phyloP scores from a whole-genome alignment of 2,329 filamentous ascomycete genomes.

The Talaromyces funiculosus region DNA sequence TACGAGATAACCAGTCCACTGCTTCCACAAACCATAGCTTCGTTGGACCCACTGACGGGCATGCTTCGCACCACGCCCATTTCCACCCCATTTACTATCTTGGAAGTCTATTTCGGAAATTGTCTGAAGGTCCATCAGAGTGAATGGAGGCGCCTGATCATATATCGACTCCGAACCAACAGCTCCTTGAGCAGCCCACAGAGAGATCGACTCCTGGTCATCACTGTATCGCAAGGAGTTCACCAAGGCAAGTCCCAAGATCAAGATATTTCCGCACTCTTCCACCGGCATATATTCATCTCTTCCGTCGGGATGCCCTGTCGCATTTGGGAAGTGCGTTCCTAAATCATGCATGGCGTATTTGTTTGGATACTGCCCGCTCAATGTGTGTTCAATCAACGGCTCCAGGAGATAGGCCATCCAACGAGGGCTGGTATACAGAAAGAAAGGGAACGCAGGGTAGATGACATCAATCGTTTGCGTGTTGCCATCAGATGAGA shows the following conservation, averaged over 20 bases:
- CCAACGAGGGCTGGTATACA: constrained; percentile 79
- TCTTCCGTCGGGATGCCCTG: constrained; percentile 48
- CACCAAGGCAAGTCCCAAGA: constrained; percentile 71
- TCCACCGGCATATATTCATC: constrained; percentile 56
- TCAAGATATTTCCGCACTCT: constrained; percentile 67
- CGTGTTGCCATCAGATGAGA: constrained; percentile 77
- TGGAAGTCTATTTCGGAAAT: constrained; percentile 52
- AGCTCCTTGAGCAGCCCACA: constrained; percentile 47
- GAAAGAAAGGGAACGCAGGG: constrained; percentile 77
- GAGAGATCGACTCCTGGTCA: constrained; percentile 51
- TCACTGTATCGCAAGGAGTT: constrained; percentile 65
- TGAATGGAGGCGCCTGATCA: constrained; percentile 35
- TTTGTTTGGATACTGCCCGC: constrained; percentile 73
- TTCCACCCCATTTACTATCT: constrained; percentile 57
- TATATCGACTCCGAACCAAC: constrained; percentile 20
- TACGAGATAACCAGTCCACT: constrained; percentile 76
- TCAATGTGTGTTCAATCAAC: constrained; percentile 72
- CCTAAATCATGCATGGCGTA: constrained; percentile 52
- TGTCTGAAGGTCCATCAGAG: constrained; percentile 45
- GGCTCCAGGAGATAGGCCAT: constrained; percentile 73
- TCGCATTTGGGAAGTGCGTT: constrained; percentile 50
- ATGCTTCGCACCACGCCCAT: constrained; percentile 49
- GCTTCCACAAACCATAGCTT: constrained; percentile 67
- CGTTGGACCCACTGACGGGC: constrained; percentile 60
- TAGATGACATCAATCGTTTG: constrained; percentile 87